Base-by-base conservation (phyloP, 2,329 filamentous ascomycete genomes). In the Ascomycota sp. region DNA sequence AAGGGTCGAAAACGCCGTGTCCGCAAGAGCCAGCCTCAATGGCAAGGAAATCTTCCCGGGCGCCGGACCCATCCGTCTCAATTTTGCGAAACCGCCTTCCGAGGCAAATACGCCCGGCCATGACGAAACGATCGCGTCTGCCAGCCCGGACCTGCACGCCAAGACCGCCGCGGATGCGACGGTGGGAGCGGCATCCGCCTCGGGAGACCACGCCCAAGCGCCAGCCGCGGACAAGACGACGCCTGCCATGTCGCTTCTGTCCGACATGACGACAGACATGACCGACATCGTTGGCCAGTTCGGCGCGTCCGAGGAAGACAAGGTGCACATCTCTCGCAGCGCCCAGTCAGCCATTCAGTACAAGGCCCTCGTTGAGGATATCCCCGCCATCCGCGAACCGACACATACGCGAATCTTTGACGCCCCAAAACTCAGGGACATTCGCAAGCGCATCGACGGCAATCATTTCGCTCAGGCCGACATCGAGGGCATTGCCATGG, bases 11-110 rank as follows among this genome's bases (percentile, higher is more conserved):
- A 92, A 82, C 47, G 89, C 89, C 32, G 75, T 94, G 24, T 74
- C 81, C 35, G 89, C 89, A 11, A 91, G 86, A 50, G 73, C 73
- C 10, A 67, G 75, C 46, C 74, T 93, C 54, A 95, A 95, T 44
- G 83, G 83, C 43, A 94, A 93, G 53, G 89, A 98, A 51, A 94
- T 98, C 35, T 98, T 98, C 59, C 89, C 89, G 7, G 89, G 89
- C 32, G 85, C 85, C 33, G 89, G 89, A 1, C 83, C 86, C 11
- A 81, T 95, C 33, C 70, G 86, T 30, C 95, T 98, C 50, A 92
- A 92, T 44, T 98, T 92, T 53, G 89, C 89, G 23, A 98, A 98
- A 56, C 86, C 89, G 19, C 83, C 83, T 13, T 92, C 82, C 29
- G 75, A 80, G 27, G 82, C 83, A 36, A 76, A 81, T 38, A 94